phyloP scores from a whole-genome alignment of 768 basidiomycete genomes.

The Boletus pseudopeckii region DNA sequence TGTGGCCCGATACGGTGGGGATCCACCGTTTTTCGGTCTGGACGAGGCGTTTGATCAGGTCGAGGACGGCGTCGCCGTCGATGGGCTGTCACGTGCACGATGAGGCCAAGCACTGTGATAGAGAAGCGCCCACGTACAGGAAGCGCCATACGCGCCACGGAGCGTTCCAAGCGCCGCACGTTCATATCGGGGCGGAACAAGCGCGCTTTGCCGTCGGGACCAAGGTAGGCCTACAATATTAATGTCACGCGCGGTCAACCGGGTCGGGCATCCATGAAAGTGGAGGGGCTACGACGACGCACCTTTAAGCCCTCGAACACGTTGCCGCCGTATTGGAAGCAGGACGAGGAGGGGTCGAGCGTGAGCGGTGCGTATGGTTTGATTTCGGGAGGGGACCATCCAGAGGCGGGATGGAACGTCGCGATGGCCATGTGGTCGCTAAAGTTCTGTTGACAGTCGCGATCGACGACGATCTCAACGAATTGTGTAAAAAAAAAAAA shows the following conservation, averaged over 20 bases:
- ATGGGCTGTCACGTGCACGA: conserved; percentile 31
- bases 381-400: conserved; percentile 73
- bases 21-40: conserved; percentile 81
- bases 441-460: background rate
- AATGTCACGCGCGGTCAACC: too few relatives aligned
- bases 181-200: conserved; percentile 84
- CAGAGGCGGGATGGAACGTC: conserved; percentile 56
- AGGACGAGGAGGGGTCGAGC: conserved; percentile 54
- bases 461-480: background rate
- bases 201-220: conserved; percentile 66
- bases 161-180: conserved; percentile 75
- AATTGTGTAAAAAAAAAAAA: too few relatives aligned
- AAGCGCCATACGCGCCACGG: conserved; percentile 67
- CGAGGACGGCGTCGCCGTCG: conserved; percentile 44
- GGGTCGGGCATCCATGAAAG: background rate
- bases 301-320: conserved; percentile 69
- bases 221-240: conserved; percentile 65
- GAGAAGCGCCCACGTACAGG: conserved; percentile 45
- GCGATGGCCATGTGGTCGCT: conserved; percentile 76
- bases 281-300: too few relatives aligned
- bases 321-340: conserved; percentile 60
- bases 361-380: conserved; percentile 61
- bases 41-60: conserved; percentile 65
- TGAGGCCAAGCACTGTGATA: too few relatives aligned
- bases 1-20: conserved; percentile 66